Percentiles rank a stretch among this genome's conserved stretches.
phyloP scores from a whole-genome alignment of 163 green algal genomes.

The Trebouxia gelatinosa region DNA sequence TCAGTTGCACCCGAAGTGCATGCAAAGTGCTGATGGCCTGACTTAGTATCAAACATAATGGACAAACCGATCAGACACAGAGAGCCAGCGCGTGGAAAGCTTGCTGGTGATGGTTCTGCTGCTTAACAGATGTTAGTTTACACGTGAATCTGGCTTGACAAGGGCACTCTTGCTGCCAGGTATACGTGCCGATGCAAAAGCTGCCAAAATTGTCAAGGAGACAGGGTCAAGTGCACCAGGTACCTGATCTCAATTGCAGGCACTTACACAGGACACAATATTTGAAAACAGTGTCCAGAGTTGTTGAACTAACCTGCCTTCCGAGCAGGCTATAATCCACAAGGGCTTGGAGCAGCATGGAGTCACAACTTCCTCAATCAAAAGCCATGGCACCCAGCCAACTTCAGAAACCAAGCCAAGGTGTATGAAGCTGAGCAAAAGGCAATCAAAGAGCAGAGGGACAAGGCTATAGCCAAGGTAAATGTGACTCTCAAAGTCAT shows the following conservation, averaged over 20 bases:
- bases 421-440: conserved; percentile 68
- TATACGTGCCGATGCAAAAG: conserved; percentile 43
- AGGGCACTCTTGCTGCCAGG: too few relatives aligned
- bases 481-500: too few relatives aligned
- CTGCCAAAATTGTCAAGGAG: conserved; percentile 35
- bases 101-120: too few relatives aligned
- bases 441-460: conserved; percentile 48
- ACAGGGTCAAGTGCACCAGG: neutral
- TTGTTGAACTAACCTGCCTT: too few relatives aligned
- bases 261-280: neutral
- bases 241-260: neutral
- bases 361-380: conserved; percentile 34
- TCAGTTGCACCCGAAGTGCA: too few relatives aligned
- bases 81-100: conserved; percentile 32
- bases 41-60: too few relatives aligned
- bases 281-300: neutral
- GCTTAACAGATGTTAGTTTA: neutral
- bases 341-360: conserved; percentile 46
- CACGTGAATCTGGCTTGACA: too few relatives aligned
- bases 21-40: too few relatives aligned
- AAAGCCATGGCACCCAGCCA: conserved; percentile 75
- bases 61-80: conserved; percentile 24
- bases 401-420: conserved; percentile 58
- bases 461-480: conserved; percentile 52
- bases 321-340: conserved; percentile 45